A percentile compares a stretch with the other conserved stretches of the same genome.
phyloP scores from a whole-genome alignment of 2,329 filamentous ascomycete genomes.

The Diplodia intermedia region DNA sequence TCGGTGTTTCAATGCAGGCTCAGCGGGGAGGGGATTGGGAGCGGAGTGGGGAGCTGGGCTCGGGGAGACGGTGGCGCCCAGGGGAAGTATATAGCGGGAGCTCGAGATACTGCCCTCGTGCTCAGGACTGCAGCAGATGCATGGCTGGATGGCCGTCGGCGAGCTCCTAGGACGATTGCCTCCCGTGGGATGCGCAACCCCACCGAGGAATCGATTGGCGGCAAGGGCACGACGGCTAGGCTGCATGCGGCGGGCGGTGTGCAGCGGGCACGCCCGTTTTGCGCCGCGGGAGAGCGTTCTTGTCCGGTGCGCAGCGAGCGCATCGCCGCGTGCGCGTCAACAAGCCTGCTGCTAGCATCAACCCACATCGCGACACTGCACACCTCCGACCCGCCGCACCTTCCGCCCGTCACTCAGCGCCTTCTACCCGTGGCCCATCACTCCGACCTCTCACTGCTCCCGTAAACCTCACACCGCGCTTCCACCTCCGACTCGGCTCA shows the following conservation, averaged over 20 bases:
- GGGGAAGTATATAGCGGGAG: constrained; percentile 16
- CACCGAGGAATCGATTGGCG: constrained; percentile 32
- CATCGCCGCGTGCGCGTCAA: constrained; percentile 26
- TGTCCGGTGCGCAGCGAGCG: constrained; percentile 6
- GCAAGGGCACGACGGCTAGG: constrained; percentile 32
- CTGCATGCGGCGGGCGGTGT: constrained; percentile 37
- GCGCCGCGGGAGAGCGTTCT: constrained; percentile 14
- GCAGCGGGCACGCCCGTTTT: constrained; percentile 12
- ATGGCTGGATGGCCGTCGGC: constrained; percentile 41
- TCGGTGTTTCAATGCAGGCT: background rate
- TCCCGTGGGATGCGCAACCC: constrained; percentile 28
- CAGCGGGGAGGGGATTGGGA: background rate
- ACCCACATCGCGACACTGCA: constrained; percentile 9
- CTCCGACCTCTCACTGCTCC: background rate
- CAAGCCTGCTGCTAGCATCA: constrained; percentile 10
- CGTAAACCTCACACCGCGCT: background rate
- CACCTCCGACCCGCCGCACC: background rate
- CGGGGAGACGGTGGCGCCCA: constrained; percentile 12
- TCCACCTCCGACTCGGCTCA: constrained; percentile 2
- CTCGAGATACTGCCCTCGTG: constrained; percentile 20
- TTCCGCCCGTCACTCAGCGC: background rate
- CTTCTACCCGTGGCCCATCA: background rate
- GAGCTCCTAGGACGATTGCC: constrained; percentile 38
- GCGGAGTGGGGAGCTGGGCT: background rate
- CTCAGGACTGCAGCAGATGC: constrained; percentile 23